Conservation (phyloP, 139 green algal species). For the Chlorella sp. region DNA sequence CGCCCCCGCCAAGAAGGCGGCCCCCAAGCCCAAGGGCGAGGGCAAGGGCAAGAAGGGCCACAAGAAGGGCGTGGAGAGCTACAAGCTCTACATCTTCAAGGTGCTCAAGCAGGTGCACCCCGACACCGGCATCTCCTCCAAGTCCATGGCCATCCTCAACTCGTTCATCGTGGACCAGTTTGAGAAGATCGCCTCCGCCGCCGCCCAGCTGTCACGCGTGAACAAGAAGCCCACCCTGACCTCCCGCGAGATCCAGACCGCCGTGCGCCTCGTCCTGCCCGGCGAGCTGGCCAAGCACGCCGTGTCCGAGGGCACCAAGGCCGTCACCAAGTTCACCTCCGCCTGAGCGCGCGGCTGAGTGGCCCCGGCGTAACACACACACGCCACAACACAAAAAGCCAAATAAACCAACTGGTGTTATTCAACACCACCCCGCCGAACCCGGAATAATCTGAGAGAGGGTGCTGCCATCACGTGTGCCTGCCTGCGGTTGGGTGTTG, state of each 20-base stretch:
- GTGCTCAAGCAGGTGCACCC: conserved; percentile 96
- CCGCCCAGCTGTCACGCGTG: conserved; percentile 67
- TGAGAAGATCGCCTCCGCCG: conserved; percentile 87
- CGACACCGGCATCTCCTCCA: conserved; percentile 95
- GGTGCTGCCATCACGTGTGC: no score
- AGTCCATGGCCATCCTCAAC: conserved; percentile 98
- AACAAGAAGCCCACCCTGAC: conserved; percentile 95
- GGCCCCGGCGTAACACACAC: not conserved
- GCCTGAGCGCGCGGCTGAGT: not conserved
- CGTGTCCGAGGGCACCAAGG: conserved; percentile 86
- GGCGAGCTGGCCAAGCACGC: conserved; percentile 78
- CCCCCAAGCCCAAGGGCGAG: no score
- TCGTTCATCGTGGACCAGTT: conserved; percentile 87
- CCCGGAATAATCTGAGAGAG: no score
- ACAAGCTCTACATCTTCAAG: conserved; percentile 99
- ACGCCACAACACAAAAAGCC: not conserved
- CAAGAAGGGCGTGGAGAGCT: conserved; percentile 57
- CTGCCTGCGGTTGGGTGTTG: no score
- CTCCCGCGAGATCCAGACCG: conserved; percentile 90
- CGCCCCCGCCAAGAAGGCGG: no score
- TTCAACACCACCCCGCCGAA: not conserved
- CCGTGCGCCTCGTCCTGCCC: conserved; percentile 78
- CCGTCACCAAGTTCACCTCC: conserved; percentile 85
- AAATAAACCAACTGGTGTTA: not conserved
- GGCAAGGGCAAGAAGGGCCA: no score